Conservation (phyloP, 192 early-diverging fungal genomes). For the Linnemannia schmuckeri region DNA sequence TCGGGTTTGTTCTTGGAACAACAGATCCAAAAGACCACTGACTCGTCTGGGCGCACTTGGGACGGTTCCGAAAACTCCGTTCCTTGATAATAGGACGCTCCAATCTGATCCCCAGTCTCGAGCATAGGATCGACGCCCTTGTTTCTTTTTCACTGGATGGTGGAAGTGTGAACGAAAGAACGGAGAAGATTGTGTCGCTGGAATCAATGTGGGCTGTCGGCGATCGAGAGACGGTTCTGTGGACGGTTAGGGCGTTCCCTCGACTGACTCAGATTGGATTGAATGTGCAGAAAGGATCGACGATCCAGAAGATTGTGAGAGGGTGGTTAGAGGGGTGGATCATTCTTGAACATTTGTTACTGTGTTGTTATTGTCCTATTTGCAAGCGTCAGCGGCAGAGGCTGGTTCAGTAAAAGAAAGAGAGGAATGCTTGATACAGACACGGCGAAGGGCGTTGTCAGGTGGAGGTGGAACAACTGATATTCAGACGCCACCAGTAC, state of each 20-base stretch:
- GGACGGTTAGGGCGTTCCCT: background rate
- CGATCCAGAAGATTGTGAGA: background rate
- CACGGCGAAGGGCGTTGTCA: too few species aligned
- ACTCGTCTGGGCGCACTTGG: conserved; percentile 14
- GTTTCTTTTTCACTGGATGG: background rate
- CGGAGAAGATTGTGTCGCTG: background rate
- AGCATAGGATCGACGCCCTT: background rate
- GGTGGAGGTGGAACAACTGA: too few species aligned
- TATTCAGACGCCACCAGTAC: too few species aligned
- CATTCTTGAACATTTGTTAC: background rate
- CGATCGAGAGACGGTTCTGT: conserved; percentile 8
- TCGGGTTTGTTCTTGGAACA: conserved; percentile 1
- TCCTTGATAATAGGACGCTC: background rate
- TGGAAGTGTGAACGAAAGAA: background rate
- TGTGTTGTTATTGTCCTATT: too few species aligned
- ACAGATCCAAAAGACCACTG: background rate
- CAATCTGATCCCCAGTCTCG: conserved; percentile 3
- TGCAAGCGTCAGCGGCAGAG: too few species aligned
- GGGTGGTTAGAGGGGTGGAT: background rate
- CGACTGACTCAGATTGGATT: background rate
- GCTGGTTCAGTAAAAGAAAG: too few species aligned
- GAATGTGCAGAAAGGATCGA: background rate
- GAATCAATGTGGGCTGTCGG: background rate
- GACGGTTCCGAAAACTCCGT: conserved; percentile 2
- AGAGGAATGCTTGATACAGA: too few species aligned